These are phyloP conservation scores for Fusarium praegraminearum DNA, from an alignment of 2,329 filamentous ascomycete species.

Conservation along the genomic window DNA sequence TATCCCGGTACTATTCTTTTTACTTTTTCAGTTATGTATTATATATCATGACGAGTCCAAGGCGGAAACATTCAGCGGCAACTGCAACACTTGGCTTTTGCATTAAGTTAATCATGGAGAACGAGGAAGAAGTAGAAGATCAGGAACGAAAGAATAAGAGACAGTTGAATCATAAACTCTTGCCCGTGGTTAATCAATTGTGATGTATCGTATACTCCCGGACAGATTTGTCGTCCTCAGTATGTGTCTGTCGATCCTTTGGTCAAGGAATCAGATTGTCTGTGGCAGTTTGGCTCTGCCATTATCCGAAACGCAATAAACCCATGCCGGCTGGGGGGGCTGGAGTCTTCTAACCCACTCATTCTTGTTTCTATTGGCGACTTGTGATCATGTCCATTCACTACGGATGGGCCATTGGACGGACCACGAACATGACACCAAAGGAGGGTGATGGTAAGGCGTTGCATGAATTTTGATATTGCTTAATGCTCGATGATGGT, in stretches of 20 bases:
- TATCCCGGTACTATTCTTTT: conserved; percentile 15
- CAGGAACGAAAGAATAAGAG: conserved; percentile 27
- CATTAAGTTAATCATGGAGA: conserved; percentile 35
- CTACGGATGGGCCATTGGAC: not conserved
- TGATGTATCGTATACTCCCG: not conserved
- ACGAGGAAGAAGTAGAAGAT: conserved; percentile 18
- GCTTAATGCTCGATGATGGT: not conserved
- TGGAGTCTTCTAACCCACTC: not conserved
- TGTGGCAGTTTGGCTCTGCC: not conserved
- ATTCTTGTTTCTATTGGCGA: not conserved
- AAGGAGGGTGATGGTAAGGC: not conserved
- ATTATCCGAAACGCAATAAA: not conserved
- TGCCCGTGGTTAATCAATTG: not conserved
- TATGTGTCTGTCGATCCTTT: not conserved
- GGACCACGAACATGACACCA: not conserved
- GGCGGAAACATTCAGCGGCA: conserved; percentile 13
- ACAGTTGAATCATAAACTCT: conserved; percentile 7
- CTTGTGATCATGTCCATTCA: not conserved
- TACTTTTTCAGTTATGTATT: conserved; percentile 26
- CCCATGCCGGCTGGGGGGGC: not conserved
- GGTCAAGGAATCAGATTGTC: not conserved
- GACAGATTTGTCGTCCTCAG: not conserved
- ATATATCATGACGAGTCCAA: conserved; percentile 36
- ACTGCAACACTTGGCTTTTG: conserved; percentile 12
- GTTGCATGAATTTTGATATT: conserved; percentile 2